Conservation (phyloP, 1,139 yeast genomes). For the Pichia sp. region DNA sequence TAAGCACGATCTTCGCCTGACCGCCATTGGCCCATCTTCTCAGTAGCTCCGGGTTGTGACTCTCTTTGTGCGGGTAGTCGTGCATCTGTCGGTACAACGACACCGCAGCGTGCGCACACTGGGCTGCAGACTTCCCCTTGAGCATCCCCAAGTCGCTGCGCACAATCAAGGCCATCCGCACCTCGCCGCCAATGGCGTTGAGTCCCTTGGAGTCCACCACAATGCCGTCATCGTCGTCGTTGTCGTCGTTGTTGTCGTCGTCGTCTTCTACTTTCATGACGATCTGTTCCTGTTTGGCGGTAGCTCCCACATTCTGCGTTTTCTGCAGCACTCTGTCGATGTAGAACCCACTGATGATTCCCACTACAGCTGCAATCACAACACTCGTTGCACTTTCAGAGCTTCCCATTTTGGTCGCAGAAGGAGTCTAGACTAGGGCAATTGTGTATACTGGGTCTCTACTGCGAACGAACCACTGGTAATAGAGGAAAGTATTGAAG, state of each 20-base stretch:
- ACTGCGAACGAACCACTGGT: too few relatives aligned
- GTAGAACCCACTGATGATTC: slow-evolving; percentile 10
- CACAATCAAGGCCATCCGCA: slow-evolving; percentile 81
- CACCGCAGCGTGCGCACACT: slow-evolving; percentile 95
- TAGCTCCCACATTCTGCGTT: background rate
- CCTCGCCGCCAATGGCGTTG: slow-evolving; percentile 70
- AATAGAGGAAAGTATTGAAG: too few relatives aligned
- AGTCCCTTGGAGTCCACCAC: slow-evolving; percentile 50
- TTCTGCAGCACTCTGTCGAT: slow-evolving; percentile 4
- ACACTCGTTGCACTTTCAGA: background rate
- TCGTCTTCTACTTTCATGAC: slow-evolving; percentile 3
- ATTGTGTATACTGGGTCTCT: too few relatives aligned
- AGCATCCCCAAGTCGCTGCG: slow-evolving; percentile 90
- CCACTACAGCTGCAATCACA: slow-evolving; percentile 3
- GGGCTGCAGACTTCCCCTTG: slow-evolving; percentile 96
- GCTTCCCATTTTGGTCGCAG: background rate
- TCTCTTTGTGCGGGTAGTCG: slow-evolving; percentile 32
- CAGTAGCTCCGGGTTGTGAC: slow-evolving; percentile 55
- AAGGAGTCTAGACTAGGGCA: too few relatives aligned
- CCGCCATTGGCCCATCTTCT: slow-evolving; percentile 82
- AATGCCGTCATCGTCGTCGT: slow-evolving; percentile 35
- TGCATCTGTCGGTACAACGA: slow-evolving; percentile 76
- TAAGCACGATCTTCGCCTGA: slow-evolving; percentile 92
- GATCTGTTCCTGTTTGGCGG: background rate
- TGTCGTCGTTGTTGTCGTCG: slow-evolving; percentile 42